Evolutionary conservation across 164 flowering plant genomes (phyloP).

Genomic region (Aristolochia fimbriata): DNA sequence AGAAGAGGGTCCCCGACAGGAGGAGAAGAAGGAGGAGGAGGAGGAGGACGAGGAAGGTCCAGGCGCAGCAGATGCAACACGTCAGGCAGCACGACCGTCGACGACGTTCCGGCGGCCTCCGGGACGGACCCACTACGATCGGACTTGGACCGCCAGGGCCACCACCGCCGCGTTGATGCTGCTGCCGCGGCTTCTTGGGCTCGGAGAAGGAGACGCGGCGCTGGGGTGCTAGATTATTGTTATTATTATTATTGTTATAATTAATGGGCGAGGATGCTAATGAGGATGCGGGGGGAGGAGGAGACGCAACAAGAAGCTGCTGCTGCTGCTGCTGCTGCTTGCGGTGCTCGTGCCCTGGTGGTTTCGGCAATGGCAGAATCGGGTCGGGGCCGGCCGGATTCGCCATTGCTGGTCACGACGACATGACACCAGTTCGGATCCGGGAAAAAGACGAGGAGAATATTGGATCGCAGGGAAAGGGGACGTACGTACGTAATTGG

Average conservation of each 20-base stretch:
- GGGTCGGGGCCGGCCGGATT: not conserved
- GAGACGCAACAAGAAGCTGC: too few species aligned
- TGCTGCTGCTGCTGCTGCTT: not conserved
- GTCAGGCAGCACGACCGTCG: not conserved
- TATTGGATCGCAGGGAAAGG: too few species aligned
- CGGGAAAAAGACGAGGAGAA: too few species aligned
- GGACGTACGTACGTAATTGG: too few species aligned
- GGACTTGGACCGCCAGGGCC: not conserved
- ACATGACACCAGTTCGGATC: too few species aligned
- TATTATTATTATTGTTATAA: too few species aligned
- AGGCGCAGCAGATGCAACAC: not conserved
- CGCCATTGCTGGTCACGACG: not conserved
- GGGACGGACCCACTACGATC: too few species aligned
- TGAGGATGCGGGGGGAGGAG: too few species aligned
- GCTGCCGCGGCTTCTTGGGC: not conserved
- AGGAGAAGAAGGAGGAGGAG: not conserved
- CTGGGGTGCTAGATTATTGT: too few species aligned
- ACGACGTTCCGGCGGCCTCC: not conserved
- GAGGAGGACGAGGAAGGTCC: not conserved
- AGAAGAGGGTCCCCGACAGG: not conserved
- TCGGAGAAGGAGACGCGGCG: not conserved
- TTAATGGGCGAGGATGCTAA: too few species aligned
- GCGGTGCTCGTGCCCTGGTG: not conserved
- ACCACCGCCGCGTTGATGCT: not conserved
- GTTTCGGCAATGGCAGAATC: not conserved